Conservation (phyloP, 169 alveolate species). For the Eimeria acervulina region DNA sequence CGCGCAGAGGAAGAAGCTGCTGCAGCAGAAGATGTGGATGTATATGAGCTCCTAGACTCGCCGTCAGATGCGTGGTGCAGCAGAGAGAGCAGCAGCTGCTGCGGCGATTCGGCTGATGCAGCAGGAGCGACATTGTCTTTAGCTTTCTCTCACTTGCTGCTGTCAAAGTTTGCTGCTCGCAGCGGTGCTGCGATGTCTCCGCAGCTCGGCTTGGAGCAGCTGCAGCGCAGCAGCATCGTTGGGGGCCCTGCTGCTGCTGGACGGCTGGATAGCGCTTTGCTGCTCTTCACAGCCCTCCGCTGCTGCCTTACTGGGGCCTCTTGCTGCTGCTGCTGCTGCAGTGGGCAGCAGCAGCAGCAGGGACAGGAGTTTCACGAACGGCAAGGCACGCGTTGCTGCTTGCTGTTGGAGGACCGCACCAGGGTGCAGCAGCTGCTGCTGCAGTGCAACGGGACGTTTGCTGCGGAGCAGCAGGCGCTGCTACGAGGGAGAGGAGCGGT, state of each 20-base stretch:
- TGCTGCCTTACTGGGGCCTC: constrained; percentile 42
- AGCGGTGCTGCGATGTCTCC: constrained; percentile 37
- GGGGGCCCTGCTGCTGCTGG: constrained; percentile 44
- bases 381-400: constrained; percentile 38
- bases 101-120: not conserved
- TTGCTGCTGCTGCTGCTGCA: constrained; percentile 62
- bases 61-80: constrained; percentile 4
- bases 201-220: constrained; percentile 54
- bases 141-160: constrained; percentile 14
- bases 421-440: constrained; percentile 33
- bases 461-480: constrained; percentile 73
- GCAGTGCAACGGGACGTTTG: constrained; percentile 57
- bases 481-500: constrained; percentile 31
- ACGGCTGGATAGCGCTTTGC: constrained; percentile 18
- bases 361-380: not conserved
- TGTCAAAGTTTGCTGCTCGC: constrained; percentile 42
- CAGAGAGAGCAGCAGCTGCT: constrained; percentile 42
- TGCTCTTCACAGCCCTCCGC: constrained; percentile 32
- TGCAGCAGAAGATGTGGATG: constrained; percentile 11
- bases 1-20: not conserved
- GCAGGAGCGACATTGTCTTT: constrained; percentile 21
- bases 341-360: constrained; percentile 16
- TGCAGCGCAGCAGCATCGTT: constrained; percentile 34
- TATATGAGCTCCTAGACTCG: not conserved
- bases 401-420: not conserved